Conservation (phyloP, 176 grass and related monocot species). For the Rhipidocladum racemiflorum region DNA sequence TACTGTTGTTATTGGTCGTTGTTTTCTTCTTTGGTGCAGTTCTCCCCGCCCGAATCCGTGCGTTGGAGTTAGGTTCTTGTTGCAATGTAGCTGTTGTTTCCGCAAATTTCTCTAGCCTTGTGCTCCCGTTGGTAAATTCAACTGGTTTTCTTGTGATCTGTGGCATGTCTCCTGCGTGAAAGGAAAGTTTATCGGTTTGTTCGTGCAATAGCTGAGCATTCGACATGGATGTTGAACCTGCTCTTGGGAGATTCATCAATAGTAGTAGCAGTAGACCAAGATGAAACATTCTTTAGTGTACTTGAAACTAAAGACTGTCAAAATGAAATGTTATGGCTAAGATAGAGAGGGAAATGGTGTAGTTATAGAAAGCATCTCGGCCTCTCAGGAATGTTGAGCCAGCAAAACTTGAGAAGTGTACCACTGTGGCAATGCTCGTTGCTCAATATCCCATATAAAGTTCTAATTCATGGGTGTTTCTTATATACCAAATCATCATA, state of each 20-base stretch:
- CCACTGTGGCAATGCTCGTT: background rate
- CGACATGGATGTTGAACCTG: too few relatives aligned
- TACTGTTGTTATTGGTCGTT: background rate
- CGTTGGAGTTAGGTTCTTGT: background rate
- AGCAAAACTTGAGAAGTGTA: background rate
- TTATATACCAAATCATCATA: background rate
- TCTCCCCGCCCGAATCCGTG: background rate
- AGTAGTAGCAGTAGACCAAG: background rate
- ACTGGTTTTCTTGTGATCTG: conserved; percentile 1
- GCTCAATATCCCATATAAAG: background rate
- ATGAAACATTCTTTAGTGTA: background rate
- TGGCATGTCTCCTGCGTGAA: background rate
- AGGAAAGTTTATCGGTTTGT: background rate
- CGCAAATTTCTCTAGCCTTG: background rate
- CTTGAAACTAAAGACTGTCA: background rate
- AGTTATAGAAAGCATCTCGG: background rate
- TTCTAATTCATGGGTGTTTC: background rate
- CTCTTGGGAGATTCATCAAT: background rate
- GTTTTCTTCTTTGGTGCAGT: background rate
- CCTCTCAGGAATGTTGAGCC: background rate
- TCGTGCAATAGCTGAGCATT: too few relatives aligned
- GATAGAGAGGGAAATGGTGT: background rate
- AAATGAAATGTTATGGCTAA: background rate
- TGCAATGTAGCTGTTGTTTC: background rate
- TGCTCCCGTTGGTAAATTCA: background rate